Conservation (phyloP, 2,329 filamentous ascomycete genomes). For the Cladobotryum protrusum region DNA sequence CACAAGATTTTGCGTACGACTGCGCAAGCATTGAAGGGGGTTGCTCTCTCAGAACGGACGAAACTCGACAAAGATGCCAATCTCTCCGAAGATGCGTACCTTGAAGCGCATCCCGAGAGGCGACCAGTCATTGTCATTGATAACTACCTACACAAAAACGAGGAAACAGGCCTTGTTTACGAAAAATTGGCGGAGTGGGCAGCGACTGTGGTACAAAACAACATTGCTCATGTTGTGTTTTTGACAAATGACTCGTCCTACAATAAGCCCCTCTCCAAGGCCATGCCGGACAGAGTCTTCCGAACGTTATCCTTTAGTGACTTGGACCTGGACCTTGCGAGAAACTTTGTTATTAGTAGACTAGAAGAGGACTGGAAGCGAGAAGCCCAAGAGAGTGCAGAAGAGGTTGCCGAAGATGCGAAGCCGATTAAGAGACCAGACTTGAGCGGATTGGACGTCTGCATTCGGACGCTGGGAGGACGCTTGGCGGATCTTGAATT, state of each 20-base stretch:
- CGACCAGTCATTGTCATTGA: constrained; percentile 83
- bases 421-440: constrained; percentile 32
- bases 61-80: constrained; percentile 68
- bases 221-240: constrained; percentile 91
- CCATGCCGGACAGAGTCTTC: constrained; percentile 86
- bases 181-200: constrained; percentile 88
- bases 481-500: constrained; percentile 95
- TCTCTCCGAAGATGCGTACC: constrained; percentile 75
- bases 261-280: constrained; percentile 78
- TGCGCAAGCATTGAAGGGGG: constrained; percentile 67
- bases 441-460: constrained; percentile 68
- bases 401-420: constrained; percentile 21
- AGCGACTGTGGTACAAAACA: constrained; percentile 74
- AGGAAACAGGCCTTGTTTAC: constrained; percentile 58
- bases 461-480: constrained; percentile 77
- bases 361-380: constrained; percentile 48
- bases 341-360: constrained; percentile 82
- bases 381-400: constrained; percentile 20
- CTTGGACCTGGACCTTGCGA: constrained; percentile 77
- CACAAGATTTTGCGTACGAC: constrained; percentile 86
- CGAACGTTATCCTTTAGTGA: constrained; percentile 80
- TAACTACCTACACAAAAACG: constrained; percentile 79
- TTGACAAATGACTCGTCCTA: constrained; percentile 85
- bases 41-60: constrained; percentile 63
- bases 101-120: constrained; percentile 81